These are phyloP conservation scores for Lactarius hengduanensis DNA, from an alignment of 768 basidiomycete species.

Conservation along the genomic window DNA sequence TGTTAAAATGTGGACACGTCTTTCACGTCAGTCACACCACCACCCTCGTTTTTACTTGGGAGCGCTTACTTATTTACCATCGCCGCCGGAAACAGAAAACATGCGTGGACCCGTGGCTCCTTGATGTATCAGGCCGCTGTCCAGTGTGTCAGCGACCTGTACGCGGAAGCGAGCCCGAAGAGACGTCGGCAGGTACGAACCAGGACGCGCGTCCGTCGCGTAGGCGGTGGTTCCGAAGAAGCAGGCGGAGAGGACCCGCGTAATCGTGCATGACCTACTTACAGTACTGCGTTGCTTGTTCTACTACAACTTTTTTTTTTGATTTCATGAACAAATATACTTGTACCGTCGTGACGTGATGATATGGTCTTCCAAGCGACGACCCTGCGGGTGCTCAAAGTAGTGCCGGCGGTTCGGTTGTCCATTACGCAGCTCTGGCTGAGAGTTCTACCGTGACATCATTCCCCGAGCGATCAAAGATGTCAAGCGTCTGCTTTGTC, in stretches of 20 bases:
- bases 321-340: neutral
- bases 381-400: neutral
- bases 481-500: neutral
- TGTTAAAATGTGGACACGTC: constrained; percentile 80
- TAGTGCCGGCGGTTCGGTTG: no score
- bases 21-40: constrained; percentile 67
- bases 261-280: neutral
- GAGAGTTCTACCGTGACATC: no score
- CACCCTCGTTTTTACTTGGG: neutral
- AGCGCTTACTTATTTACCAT: constrained; percentile 10
- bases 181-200: constrained; percentile 36
- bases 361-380: neutral
- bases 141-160: constrained; percentile 82
- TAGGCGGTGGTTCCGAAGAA: constrained; percentile 24
- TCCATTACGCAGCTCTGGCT: no score
- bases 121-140: constrained; percentile 81
- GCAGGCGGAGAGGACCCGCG: constrained; percentile 16
- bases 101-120: constrained; percentile 88
- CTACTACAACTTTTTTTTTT: neutral
- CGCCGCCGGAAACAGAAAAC: constrained; percentile 54
- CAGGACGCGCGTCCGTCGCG: constrained; percentile 31
- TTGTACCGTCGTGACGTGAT: neutral
- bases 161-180: constrained; percentile 44
- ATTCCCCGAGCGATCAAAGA: no score
- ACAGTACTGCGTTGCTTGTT: neutral